phyloP scores from a whole-genome alignment of 1,284 basidiomycete species.

The Sparassis latifolia region DNA sequence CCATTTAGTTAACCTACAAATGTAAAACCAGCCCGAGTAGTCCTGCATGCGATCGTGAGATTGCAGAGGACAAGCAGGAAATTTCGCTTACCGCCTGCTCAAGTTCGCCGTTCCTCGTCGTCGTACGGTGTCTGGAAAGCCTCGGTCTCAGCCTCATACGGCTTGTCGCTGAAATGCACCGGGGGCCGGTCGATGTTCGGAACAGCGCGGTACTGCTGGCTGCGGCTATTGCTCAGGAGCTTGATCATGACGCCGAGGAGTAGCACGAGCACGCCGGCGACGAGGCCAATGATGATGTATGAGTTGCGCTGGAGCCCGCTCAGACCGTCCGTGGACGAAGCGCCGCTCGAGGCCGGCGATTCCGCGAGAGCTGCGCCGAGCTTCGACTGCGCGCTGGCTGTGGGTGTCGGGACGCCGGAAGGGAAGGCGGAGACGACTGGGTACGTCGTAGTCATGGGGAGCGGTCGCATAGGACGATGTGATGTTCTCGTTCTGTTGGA shows the following conservation, averaged over 20 bases:
- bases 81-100: too few species aligned
- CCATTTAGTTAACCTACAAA: too few species aligned
- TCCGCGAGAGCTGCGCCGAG: background rate
- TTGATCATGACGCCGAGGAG: conserved; percentile 3
- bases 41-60: too few species aligned
- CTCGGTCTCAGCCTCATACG: background rate
- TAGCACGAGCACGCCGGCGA: conserved; percentile 5
- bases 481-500: background rate
- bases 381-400: too few species aligned
- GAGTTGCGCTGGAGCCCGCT: conserved; percentile 6
- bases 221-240: background rate
- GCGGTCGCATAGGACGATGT: background rate
- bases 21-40: too few species aligned
- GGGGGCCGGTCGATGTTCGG: background rate
- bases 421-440: too few species aligned
- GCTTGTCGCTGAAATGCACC: background rate
- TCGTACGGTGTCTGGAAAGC: background rate
- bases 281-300: background rate
- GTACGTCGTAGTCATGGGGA: too few species aligned
- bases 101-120: background rate
- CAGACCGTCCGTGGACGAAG: conserved; percentile 3
- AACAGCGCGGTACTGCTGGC: background rate
- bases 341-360: background rate
- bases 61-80: too few species aligned
- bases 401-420: too few species aligned